Conservation (phyloP, 164 flowering plant species). For the Stephania japonica region DNA sequence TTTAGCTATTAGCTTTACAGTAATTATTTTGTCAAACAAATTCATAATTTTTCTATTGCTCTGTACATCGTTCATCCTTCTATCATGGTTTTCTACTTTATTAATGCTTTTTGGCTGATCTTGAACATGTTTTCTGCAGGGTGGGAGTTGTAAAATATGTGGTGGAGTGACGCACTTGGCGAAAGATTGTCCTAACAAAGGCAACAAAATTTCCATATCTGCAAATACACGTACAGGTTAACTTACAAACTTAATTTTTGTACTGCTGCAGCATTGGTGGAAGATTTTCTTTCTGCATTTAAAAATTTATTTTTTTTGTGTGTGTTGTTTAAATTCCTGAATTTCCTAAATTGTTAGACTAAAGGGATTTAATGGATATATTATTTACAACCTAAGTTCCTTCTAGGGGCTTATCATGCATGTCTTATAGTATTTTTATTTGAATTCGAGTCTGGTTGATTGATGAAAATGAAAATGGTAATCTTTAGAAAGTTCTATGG, state of each 20-base stretch:
- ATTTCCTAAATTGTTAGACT: neutral
- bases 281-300: neutral
- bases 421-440: neutral
- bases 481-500: neutral
- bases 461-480: neutral
- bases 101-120: neutral
- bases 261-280: neutral
- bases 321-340: neutral
- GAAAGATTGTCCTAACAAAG: conserved; percentile 77
- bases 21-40: neutral
- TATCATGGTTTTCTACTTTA: neutral
- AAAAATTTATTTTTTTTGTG: neutral
- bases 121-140: conserved; percentile 32
- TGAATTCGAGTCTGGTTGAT: neutral
- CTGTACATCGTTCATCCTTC: neutral
- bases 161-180: conserved; percentile 86
- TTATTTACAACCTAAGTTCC: neutral
- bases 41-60: neutral
- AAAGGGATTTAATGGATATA: neutral
- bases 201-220: conserved; percentile 20
- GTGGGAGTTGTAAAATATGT: conserved; percentile 88
- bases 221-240: conserved; percentile 23
- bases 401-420: neutral
- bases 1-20: too few relatives aligned
- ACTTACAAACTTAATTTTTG: conserved; percentile 1